Evolutionary conservation across 305 asterid genomes (phyloP).

Genomic region (Fraxinus nigra): DNA sequence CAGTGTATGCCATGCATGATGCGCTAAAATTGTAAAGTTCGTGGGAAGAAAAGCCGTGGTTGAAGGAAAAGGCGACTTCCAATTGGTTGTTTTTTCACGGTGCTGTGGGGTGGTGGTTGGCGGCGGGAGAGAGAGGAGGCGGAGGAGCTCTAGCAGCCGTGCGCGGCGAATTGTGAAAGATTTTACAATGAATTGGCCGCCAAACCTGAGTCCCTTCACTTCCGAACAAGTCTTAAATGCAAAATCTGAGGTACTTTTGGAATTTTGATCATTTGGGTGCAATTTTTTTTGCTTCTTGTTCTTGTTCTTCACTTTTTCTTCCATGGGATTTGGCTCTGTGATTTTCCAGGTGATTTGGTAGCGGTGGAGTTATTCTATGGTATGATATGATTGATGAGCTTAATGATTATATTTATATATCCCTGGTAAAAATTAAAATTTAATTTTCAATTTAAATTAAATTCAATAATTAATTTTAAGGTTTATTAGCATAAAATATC

Average conservation of each 20-base stretch:
- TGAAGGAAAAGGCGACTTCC: conserved; percentile 44
- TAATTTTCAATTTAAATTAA: no score
- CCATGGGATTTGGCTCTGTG: conserved; percentile 35
- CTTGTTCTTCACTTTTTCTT: conserved; percentile 33
- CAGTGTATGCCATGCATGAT: conserved; percentile 93
- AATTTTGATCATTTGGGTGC: conserved; percentile 68
- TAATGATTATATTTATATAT: neutral
- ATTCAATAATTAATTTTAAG: no score
- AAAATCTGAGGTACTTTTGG: conserved; percentile 60
- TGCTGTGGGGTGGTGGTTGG: conserved; percentile 12
- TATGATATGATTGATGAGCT: conserved; percentile 17
- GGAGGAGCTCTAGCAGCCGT: conserved; percentile 55
- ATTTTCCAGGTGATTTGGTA: conserved; percentile 1
- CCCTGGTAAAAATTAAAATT: neutral
- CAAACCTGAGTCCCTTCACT: conserved; percentile 90
- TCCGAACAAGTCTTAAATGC: conserved; percentile 67
- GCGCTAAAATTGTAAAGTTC: conserved; percentile 91
- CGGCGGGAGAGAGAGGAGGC: conserved; percentile 68
- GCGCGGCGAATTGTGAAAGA: conserved; percentile 93
- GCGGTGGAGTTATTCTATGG: neutral
- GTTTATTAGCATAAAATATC: no score
- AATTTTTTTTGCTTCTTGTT: conserved; percentile 71
- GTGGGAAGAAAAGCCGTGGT: conserved; percentile 77
- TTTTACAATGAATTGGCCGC: conserved; percentile 85
- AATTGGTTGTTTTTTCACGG: neutral